phyloP scores from a whole-genome alignment of 768 basidiomycete species.

The Russula sp. region DNA sequence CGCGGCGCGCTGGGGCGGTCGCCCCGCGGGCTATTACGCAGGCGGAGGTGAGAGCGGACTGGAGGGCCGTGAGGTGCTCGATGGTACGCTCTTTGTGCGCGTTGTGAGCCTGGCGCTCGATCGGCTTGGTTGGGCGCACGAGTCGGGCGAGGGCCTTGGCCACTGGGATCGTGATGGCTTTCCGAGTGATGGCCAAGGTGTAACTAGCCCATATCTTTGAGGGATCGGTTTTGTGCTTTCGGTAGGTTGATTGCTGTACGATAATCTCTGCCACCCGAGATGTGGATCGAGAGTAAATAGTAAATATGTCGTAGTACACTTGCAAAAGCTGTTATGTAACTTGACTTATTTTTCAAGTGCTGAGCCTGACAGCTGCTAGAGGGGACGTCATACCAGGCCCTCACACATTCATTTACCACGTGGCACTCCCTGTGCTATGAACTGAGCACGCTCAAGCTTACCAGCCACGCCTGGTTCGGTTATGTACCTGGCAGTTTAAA shows the following conservation, averaged over 20 bases:
- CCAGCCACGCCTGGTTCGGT: too few relatives aligned
- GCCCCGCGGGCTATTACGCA: slow-evolving; percentile 30
- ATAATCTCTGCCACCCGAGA: background rate
- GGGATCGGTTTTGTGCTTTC: background rate
- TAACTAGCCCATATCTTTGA: background rate
- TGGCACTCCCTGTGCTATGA: too few relatives aligned
- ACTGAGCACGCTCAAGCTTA: too few relatives aligned
- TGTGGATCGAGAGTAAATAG: background rate
- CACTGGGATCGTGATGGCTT: slow-evolving; percentile 3
- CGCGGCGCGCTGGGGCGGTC: slow-evolving; percentile 37
- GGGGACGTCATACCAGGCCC: too few relatives aligned
- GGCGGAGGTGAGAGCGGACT: slow-evolving; percentile 26
- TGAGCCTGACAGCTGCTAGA: too few relatives aligned
- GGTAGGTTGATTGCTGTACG: background rate
- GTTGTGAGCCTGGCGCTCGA: slow-evolving; percentile 45
- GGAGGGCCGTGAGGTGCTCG: slow-evolving; percentile 44
- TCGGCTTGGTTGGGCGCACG: slow-evolving; percentile 18
- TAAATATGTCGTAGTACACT: background rate
- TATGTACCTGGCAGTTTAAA: too few relatives aligned
- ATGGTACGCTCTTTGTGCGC: slow-evolving; percentile 59
- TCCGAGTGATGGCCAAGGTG: background rate
- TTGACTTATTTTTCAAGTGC: too few relatives aligned
- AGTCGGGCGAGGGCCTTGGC: slow-evolving; percentile 7
- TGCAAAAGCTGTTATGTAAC: background rate
- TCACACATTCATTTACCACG: too few relatives aligned